Percentiles rank a stretch among this genome's conserved stretches.
Evolutionary conservation across 2,329 filamentous ascomycete species (phyloP).

Genomic region (Dendryphion nanum): DNA sequence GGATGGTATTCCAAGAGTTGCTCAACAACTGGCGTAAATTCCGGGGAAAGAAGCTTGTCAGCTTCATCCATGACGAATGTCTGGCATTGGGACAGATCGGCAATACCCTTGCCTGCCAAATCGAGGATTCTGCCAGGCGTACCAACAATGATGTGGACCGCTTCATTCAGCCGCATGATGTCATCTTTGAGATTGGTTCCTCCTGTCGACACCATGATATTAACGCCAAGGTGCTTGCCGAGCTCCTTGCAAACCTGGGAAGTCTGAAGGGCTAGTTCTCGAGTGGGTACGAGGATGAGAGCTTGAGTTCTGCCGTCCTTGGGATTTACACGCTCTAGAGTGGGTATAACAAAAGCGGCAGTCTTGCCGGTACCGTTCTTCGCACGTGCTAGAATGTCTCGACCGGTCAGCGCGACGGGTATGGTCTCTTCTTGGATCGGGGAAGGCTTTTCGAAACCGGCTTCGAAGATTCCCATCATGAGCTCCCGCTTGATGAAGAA

Average conservation of each 20-base stretch:
- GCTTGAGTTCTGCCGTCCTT: constrained; percentile 96
- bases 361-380: constrained; percentile 99
- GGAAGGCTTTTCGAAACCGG: constrained; percentile 96
- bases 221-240: constrained; percentile 93
- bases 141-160: constrained; percentile 96
- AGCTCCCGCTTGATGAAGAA: constrained; percentile 93
- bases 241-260: constrained; percentile 99
- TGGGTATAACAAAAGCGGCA: constrained; percentile 94
- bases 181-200: constrained; percentile 94
- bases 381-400: constrained; percentile 91
- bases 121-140: constrained; percentile 96
- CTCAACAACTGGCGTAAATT: constrained; percentile 97
- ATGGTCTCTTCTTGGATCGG: constrained; percentile 99
- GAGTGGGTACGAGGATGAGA: constrained; percentile 91
- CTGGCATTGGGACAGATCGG: constrained; percentile 91
- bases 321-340: constrained; percentile 92
- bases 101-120: constrained; percentile 92
- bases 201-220: constrained; percentile 99
- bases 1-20: constrained; percentile 93
- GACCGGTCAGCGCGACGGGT: constrained; percentile 89
- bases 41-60: constrained; percentile 92
- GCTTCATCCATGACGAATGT: constrained; percentile 99
- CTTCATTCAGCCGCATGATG: constrained; percentile 89
- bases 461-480: constrained; percentile 99
- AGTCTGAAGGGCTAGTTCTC: constrained; percentile 96